Conservation (phyloP, 1,284 basidiomycete genomes). For the Fomitiporia mediterranea region DNA sequence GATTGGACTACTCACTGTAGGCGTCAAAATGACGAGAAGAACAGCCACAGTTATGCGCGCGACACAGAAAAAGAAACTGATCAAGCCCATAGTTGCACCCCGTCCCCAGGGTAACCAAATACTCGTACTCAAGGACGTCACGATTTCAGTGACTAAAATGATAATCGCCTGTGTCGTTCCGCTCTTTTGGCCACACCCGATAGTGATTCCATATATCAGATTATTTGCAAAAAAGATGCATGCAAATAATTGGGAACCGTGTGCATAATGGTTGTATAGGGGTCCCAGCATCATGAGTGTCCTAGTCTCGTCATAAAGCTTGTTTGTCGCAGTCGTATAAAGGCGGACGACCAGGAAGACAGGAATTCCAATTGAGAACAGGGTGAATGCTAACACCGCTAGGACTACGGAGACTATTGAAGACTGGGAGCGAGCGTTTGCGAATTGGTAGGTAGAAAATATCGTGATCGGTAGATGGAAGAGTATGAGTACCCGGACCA, state of each 20-base stretch:
- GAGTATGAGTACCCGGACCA: conserved; percentile 82
- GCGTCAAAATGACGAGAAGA: conserved; percentile 82
- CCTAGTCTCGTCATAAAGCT: conserved; percentile 91
- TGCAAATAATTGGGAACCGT: conserved; percentile 87
- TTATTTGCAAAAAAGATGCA: conserved; percentile 78
- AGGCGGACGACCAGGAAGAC: conserved; percentile 72
- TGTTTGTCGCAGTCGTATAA: conserved; percentile 75
- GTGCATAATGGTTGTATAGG: conserved; percentile 93
- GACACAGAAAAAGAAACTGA: conserved; percentile 89
- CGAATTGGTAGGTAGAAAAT: conserved; percentile 86
- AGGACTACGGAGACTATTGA: conserved; percentile 59
- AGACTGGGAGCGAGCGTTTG: conserved; percentile 46
- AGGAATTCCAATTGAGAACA: conserved; percentile 80
- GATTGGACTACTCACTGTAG: conserved; percentile 59
- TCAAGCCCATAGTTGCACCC: conserved; percentile 92
- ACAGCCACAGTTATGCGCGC: conserved; percentile 87
- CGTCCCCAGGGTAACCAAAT: conserved; percentile 96
- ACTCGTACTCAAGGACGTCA: conserved; percentile 78
- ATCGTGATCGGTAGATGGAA: conserved; percentile 94
- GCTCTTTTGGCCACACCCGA: conserved; percentile 85
- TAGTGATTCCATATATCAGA: conserved; percentile 74
- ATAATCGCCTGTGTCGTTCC: conserved; percentile 91
- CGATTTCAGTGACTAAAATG: conserved; percentile 81
- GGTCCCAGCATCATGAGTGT: conserved; percentile 89
- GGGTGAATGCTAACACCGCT: conserved; percentile 69